A percentile compares a stretch with the other conserved stretches of the same genome.
Conservation (phyloP, 2,329 filamentous ascomycete genomes). For the Penicillium concentricum region DNA sequence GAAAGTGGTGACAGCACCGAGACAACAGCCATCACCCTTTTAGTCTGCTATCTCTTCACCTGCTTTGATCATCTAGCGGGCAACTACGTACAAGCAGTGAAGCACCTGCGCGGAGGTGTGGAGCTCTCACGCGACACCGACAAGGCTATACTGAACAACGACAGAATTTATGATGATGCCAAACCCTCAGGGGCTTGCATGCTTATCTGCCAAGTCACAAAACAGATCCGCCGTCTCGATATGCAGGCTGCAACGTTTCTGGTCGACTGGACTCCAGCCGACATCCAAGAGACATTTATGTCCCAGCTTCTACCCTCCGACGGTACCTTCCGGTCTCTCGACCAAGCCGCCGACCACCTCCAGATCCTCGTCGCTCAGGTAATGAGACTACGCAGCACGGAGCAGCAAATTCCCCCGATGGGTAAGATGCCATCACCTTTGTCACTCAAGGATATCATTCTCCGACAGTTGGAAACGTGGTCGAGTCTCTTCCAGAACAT, state of each 20-base stretch:
- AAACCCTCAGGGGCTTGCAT: conserved; percentile 16
- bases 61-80: conserved; percentile 41
- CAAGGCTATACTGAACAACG: conserved; percentile 5
- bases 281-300: conserved; percentile 24
- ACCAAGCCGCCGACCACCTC: conserved; percentile 35
- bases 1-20: conserved; percentile 17
- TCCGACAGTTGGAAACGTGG: conserved; percentile 10
- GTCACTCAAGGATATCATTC: conserved; percentile 1
- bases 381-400: conserved; percentile 31
- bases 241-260: conserved; percentile 38
- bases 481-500: conserved; percentile 7
- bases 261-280: conserved; percentile 29
- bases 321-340: conserved; percentile 28
- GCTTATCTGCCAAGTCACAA: conserved; percentile 32
- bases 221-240: conserved; percentile 39
- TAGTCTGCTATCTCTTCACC: conserved; percentile 43
- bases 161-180: neutral
- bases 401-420: conserved; percentile 16
- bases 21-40: conserved; percentile 34
- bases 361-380: conserved; percentile 30
- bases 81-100: conserved; percentile 36
- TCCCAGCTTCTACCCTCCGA: conserved; percentile 1
- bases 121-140: conserved; percentile 24
- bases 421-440: conserved; percentile 3
- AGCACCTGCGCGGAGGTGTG: conserved; percentile 38